Base-by-base conservation (phyloP, 2,329 filamentous ascomycete genomes). In the Saccharata proteae region DNA sequence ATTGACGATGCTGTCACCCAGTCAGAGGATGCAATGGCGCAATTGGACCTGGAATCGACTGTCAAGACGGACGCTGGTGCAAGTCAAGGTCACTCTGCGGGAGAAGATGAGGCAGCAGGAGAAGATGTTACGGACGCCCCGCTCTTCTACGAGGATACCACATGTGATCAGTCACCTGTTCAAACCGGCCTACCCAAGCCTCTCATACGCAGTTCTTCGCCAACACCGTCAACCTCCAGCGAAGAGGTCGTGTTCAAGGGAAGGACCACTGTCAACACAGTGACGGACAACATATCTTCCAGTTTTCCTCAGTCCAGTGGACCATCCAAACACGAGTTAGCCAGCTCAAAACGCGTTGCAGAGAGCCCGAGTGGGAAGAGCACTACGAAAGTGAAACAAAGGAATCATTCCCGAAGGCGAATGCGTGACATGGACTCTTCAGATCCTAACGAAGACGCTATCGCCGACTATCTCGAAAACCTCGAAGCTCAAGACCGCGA, bases 401-500 rank as follows among this genome's bases (percentile, higher is more conserved):
- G n/a, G n/a, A n/a, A n/a, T n/a, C n/a, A n/a, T n/a, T n/a, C n/a
- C n/a, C n/a, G n/a, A n/a, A n/a, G n/a, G n/a, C n/a, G n/a, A n/a
- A n/a, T n/a, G n/a, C n/a, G n/a, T n/a, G n/a, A n/a, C n/a, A n/a
- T n/a, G n/a, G n/a, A n/a, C n/a, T n/a, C n/a, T 5, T 17, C 26
- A 7, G 17, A 30, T 3, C 33, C 20, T 6, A 66, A 77, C 12
- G 70, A 75, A 22, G 68, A 64, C 1, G 60, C 74, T 24, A 56
- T 76, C 42, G 68, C 71, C 1, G 80, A 86, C 45, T 85, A 85
- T 43, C 76, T 83, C 45, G 66, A 70, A 25, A 82, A 84, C 38
- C 64, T 81, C 44, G 55, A 55, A 12, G 62, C 62, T 1, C 62
- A 65, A 28, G 61, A 59, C 3, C 39, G 48, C 28, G 45, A 46